These are phyloP conservation scores for Coniferiporia sulphurascens DNA, from an alignment of 1,284 basidiomycete species.

Conservation along the genomic window DNA sequence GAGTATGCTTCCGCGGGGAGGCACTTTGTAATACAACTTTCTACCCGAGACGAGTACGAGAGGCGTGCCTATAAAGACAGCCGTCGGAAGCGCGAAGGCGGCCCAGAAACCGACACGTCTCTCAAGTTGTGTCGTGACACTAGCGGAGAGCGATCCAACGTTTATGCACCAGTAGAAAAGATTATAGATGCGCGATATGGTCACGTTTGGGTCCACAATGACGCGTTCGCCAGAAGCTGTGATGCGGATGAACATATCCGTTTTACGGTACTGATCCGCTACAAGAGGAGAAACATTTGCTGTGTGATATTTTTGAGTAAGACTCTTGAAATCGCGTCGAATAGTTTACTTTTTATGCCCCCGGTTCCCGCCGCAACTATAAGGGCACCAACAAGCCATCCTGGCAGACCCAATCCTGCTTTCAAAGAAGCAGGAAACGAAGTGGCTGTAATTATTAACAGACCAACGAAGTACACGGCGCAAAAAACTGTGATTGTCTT, in stretches of 20 bases:
- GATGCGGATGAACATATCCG: constrained; percentile 39
- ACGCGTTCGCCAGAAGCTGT: constrained; percentile 54
- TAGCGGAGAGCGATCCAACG: constrained; percentile 47
- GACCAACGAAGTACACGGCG: constrained; percentile 34
- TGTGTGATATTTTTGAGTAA: constrained; percentile 49
- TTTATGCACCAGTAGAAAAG: constrained; percentile 53
- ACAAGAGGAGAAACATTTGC: constrained; percentile 55
- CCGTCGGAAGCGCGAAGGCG: constrained; percentile 23
- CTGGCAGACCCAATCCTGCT: constrained; percentile 18
- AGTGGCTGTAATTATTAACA: not conserved
- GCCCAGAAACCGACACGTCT: constrained; percentile 26
- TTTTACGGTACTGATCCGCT: constrained; percentile 49
- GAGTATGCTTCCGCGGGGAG: constrained; percentile 26
- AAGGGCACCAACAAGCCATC: constrained; percentile 34
- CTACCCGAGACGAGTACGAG: constrained; percentile 35
- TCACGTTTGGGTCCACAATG: constrained; percentile 56
- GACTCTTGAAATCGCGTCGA: constrained; percentile 37
- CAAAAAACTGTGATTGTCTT: constrained; percentile 54
- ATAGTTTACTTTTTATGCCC: constrained; percentile 17
- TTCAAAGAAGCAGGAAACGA: constrained; percentile 20
- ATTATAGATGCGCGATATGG: constrained; percentile 45
- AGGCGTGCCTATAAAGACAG: constrained; percentile 26
- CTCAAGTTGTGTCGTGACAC: constrained; percentile 26
- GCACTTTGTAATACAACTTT: constrained; percentile 35
- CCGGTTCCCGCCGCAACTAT: constrained; percentile 37